These are phyloP conservation scores for Encephalitozoon cuniculi DNA, from an alignment of 371 early-diverging fungal genomes.

Conservation along the genomic window DNA sequence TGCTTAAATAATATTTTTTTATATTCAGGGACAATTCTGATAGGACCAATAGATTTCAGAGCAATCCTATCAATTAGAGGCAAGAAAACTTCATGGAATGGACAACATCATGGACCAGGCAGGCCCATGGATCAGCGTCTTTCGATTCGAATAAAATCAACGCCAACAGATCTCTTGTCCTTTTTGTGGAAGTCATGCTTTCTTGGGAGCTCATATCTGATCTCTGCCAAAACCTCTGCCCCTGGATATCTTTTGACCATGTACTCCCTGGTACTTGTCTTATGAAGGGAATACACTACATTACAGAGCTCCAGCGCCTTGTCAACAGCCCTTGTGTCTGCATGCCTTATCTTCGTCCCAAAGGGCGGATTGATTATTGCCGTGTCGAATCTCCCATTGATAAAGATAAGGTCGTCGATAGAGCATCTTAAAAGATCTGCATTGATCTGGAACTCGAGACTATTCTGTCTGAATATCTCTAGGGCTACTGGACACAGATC, in stretches of 20 bases:
- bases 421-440: constrained; percentile 13
- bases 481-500: constrained; percentile 43
- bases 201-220: constrained; percentile 51
- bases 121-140: background rate
- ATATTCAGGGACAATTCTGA: background rate
- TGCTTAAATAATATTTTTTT: constrained; percentile 8
- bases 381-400: constrained; percentile 23
- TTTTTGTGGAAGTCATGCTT: constrained; percentile 57
- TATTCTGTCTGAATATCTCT: constrained; percentile 35
- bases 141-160: constrained; percentile 47
- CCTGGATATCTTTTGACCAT: constrained; percentile 44
- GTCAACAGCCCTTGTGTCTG: constrained; percentile 49
- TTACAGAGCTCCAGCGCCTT: constrained; percentile 33
- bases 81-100: background rate
- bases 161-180: constrained; percentile 40
- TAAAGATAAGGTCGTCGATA: background rate
- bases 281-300: constrained; percentile 57
- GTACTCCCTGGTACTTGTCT: constrained; percentile 53
- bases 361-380: constrained; percentile 58
- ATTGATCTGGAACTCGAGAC: constrained; percentile 4
- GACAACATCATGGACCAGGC: background rate
- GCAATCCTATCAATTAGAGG: background rate
- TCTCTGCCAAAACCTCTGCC: constrained; percentile 43
- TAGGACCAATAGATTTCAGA: no score
- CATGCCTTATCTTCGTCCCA: constrained; percentile 55